Percentiles rank a stretch among this genome's conserved stretches.
Evolutionary conservation across 257 asterid species (phyloP).

Genomic region (Catharanthus roseus): DNA sequence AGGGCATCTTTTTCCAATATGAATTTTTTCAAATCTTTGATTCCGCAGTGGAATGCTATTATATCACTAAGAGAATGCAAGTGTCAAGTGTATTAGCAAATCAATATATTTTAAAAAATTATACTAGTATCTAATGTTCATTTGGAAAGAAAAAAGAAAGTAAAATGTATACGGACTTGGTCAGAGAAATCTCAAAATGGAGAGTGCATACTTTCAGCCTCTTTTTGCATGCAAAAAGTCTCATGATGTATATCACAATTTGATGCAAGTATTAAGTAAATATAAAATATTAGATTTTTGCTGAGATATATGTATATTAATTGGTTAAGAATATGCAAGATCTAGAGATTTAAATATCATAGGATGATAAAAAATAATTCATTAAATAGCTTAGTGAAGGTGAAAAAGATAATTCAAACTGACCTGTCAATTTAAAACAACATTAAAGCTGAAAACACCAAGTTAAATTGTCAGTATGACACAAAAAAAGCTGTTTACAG

Average conservation of each 20-base stretch:
- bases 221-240: not conserved
- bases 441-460: no score
- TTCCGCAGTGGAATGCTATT: not conserved
- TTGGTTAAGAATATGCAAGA: not conserved
- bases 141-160: no score
- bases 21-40: no score
- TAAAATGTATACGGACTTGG: not conserved
- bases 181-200: not conserved
- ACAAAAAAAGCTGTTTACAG: no score
- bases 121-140: no score
- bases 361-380: slow-evolving; percentile 3
- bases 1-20: no score
- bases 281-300: not conserved
- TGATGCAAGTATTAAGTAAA: not conserved
- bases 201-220: not conserved
- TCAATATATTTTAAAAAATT: no score
- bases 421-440: no score
- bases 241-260: not conserved
- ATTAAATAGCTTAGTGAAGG: not conserved
- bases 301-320: not conserved
- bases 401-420: not conserved
- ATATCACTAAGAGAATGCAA: not conserved
- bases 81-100: not conserved
- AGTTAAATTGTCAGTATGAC: no score
- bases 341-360: not conserved